Evolutionary conservation across 2,329 filamentous ascomycete species (phyloP).

Genomic region (Myriosclerotinia duriaeana): DNA sequence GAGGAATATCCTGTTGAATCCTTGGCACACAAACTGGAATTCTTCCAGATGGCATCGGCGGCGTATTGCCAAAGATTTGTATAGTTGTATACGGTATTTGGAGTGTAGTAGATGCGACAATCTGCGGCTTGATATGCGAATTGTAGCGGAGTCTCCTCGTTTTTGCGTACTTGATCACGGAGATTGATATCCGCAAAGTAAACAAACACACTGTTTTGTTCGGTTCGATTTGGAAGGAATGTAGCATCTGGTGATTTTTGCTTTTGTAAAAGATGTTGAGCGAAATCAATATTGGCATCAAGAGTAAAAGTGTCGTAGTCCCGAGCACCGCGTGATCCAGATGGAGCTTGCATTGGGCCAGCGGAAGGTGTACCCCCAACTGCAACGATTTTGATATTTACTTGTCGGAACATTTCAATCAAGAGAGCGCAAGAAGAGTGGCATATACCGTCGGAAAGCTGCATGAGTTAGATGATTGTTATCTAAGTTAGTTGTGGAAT

Average conservation of each 20-base stretch:
- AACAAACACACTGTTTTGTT: slow-evolving; percentile 27
- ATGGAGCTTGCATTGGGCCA: slow-evolving; percentile 53
- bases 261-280: slow-evolving; percentile 27
- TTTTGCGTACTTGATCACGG: slow-evolving; percentile 42
- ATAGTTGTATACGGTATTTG: slow-evolving; percentile 51
- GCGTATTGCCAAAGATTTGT: slow-evolving; percentile 51
- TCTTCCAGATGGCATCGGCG: slow-evolving; percentile 44
- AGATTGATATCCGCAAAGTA: slow-evolving; percentile 45
- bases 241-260: slow-evolving; percentile 20
- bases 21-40: slow-evolving; percentile 39
- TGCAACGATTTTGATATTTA: slow-evolving; percentile 53
- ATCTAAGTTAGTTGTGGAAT: not conserved
- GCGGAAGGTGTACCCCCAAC: slow-evolving; percentile 51
- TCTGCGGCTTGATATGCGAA: slow-evolving; percentile 61
- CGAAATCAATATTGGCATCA: slow-evolving; percentile 34
- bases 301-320: slow-evolving; percentile 35
- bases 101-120: slow-evolving; percentile 59
- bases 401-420: slow-evolving; percentile 54
- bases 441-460: slow-evolving; percentile 58
- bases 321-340: slow-evolving; percentile 52
- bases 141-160: slow-evolving; percentile 49
- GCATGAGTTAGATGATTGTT: slow-evolving; percentile 39
- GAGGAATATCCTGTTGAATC: slow-evolving; percentile 28
- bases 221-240: slow-evolving; percentile 34
- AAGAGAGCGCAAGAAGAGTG: slow-evolving; percentile 59